phyloP scores from a whole-genome alignment of 306 rosid genomes.

The Pyrus bretschneideri region DNA sequence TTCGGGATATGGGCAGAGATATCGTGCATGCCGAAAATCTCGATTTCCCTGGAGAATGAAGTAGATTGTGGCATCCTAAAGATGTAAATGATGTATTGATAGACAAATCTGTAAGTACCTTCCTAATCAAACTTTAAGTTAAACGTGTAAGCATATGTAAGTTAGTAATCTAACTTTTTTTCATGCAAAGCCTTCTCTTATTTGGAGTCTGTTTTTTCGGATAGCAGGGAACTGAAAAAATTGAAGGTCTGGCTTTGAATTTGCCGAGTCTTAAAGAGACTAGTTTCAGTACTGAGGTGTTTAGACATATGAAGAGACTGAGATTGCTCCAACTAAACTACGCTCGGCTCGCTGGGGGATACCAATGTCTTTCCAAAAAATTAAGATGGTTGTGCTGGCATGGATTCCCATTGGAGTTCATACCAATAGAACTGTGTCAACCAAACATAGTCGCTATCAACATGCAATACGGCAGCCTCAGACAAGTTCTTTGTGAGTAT shows the following conservation, averaged over 20 bases:
- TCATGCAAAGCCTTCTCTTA: not conserved
- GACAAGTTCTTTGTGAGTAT: not conserved
- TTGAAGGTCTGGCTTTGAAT: slow-evolving; percentile 4
- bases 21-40: slow-evolving; percentile 16
- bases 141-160: not conserved
- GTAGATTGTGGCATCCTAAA: not conserved
- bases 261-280: not conserved
- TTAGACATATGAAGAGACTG: too few relatives aligned
- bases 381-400: not conserved
- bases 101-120: not conserved
- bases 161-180: too few relatives aligned
- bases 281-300: not conserved
- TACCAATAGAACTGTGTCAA: not conserved
- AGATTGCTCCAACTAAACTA: too few relatives aligned
- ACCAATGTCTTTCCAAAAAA: slow-evolving; percentile 13
- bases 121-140: not conserved
- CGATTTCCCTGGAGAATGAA: slow-evolving; percentile 1
- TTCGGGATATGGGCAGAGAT: slow-evolving; percentile 40
- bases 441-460: slow-evolving; percentile 18
- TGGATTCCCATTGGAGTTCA: not conserved
- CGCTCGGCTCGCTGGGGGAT: slow-evolving; percentile 1
- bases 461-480: slow-evolving; percentile 23
- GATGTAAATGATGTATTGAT: not conserved
- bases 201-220: not conserved
- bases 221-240: not conserved